Conservation (phyloP, 1,139 yeast genomes). For the Yarrowia galli region DNA sequence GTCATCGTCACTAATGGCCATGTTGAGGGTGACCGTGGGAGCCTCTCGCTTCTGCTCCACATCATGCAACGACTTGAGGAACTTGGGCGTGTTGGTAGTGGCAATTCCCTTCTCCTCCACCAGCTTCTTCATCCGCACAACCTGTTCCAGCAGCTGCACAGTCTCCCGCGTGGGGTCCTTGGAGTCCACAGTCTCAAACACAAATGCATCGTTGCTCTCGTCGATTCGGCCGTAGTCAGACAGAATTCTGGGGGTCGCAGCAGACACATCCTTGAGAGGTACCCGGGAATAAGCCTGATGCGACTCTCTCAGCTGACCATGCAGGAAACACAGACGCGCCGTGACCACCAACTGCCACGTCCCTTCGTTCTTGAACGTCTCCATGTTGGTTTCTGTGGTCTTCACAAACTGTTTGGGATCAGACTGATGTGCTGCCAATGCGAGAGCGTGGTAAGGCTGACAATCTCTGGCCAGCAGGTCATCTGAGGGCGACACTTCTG, state of each 20-base stretch:
- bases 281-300: constrained; percentile 25
- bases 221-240: constrained; percentile 23
- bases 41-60: not conserved
- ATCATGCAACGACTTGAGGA: constrained; percentile 8
- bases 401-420: constrained; percentile 24
- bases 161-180: constrained; percentile 20
- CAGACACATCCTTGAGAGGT: constrained; percentile 34
- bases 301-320: constrained; percentile 29
- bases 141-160: constrained; percentile 20
- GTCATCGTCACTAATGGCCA: constrained; percentile 34
- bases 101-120: constrained; percentile 24
- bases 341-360: constrained; percentile 9
- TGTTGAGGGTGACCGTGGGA: constrained; percentile 2
- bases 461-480: constrained; percentile 13
- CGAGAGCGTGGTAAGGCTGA: constrained; percentile 25
- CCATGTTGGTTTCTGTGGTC: constrained; percentile 16
- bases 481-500: constrained; percentile 12
- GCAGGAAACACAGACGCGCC: constrained; percentile 23
- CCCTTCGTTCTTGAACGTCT: constrained; percentile 10
- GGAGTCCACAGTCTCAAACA: constrained; percentile 20
- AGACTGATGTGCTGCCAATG: constrained; percentile 9
- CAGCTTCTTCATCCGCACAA: constrained; percentile 16
- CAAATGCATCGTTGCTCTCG: constrained; percentile 36
- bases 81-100: not conserved
- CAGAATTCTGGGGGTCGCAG: constrained; percentile 13